Conservation (phyloP, 192 early-diverging fungal genomes). For the Jimgerdemannia flammicorona region DNA sequence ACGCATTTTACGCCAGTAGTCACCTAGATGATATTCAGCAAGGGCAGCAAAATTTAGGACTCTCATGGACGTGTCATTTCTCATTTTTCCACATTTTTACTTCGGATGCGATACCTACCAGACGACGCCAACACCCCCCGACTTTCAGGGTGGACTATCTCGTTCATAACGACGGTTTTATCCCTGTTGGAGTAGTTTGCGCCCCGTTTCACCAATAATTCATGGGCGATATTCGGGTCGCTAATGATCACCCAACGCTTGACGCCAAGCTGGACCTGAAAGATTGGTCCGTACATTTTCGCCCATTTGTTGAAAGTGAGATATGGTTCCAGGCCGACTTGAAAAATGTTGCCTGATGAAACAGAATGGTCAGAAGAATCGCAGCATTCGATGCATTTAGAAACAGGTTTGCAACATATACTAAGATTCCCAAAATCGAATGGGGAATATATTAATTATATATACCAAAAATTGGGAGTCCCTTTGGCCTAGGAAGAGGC, state of each 20-base stretch:
- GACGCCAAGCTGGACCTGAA: background rate
- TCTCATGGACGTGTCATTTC: no score
- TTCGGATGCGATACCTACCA: background rate
- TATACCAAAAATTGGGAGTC: background rate
- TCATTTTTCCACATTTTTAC: no score
- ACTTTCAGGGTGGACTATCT: background rate
- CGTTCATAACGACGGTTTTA: background rate
- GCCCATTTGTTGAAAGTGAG: background rate
- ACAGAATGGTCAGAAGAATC: no score
- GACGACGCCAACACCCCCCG: background rate
- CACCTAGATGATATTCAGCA: background rate
- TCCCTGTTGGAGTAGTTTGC: background rate
- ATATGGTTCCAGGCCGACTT: background rate
- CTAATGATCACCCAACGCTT: background rate
- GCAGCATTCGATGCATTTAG: no score
- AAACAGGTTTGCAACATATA: no score
- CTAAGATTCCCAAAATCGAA: background rate
- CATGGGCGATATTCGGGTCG: background rate
- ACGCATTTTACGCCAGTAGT: conserved; percentile 2
- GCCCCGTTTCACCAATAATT: background rate
- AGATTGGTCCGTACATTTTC: background rate
- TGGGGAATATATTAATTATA: no score
- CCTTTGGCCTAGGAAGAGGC: background rate
- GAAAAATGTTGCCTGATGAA: background rate
- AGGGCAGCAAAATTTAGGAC: no score